Percentiles rank a stretch among this genome's conserved stretches.
These are phyloP conservation scores for Euphorbia peplus DNA, from an alignment of 345 rosid species.

Conservation along the genomic window DNA sequence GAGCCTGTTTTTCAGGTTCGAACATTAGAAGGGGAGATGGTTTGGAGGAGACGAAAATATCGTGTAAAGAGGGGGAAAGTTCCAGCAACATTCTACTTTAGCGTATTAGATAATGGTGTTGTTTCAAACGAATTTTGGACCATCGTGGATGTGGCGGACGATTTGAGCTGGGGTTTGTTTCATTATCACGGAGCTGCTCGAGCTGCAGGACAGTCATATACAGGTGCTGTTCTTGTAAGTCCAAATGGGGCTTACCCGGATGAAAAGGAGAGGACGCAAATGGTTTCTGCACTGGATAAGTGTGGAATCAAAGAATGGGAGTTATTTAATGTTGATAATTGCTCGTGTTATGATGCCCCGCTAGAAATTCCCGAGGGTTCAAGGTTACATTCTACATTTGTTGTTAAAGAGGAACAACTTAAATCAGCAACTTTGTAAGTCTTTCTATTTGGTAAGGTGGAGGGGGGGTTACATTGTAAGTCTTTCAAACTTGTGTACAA, in stretches of 20 bases:
- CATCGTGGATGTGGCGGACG: constrained; percentile 73
- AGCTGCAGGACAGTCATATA: constrained; percentile 87
- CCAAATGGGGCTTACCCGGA: constrained; percentile 70
- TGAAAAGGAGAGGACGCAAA: constrained; percentile 39
- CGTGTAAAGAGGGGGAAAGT: constrained; percentile 67
- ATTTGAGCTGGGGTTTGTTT: constrained; percentile 86
- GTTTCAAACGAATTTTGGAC: constrained; percentile 93
- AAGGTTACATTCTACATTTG: constrained; percentile 50
- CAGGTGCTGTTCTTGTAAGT: constrained; percentile 87
- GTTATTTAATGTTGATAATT: constrained; percentile 68
- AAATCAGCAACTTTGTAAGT: constrained; percentile 11
- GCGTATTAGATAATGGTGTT: constrained; percentile 89
- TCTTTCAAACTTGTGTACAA: neutral
- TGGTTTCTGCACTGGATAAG: constrained; percentile 55
- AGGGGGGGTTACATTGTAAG: neutral
- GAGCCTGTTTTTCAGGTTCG: constrained; percentile 87
- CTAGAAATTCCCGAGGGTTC: constrained; percentile 76
- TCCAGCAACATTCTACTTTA: constrained; percentile 72
- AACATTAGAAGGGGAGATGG: constrained; percentile 64
- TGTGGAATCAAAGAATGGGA: constrained; percentile 94
- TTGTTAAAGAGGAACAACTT: constrained; percentile 25
- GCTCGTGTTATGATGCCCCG: constrained; percentile 71
- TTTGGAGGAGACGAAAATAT: constrained; percentile 89
- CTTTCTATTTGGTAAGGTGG: no score
- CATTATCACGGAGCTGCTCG: constrained; percentile 91